Base-by-base conservation (phyloP, 805 yeast species). In the Wickerhamiella kurtzmanii region DNA sequence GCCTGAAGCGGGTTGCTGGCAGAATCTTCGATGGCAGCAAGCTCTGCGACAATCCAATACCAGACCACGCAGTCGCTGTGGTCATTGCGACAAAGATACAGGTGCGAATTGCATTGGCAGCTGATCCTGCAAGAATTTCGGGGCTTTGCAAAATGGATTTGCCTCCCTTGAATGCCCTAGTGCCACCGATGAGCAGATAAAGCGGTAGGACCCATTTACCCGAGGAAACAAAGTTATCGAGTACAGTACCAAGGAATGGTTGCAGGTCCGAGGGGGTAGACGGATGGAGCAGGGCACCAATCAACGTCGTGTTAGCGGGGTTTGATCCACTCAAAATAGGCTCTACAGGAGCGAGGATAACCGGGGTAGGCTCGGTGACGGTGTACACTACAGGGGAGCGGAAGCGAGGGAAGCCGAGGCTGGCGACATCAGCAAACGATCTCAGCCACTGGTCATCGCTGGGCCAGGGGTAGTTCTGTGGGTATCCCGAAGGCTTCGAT, bases 11-110 rank as follows among this genome's bases (percentile, higher is more conserved):
- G 16, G 51, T 48, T 16, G 50, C 50, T 45, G 68, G 61, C 43
- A 56, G 43, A 35, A 62, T 46, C 28, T 49, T 53, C 47, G 56
- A 54, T 20, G 64, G 61, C 18, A 67, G 52, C 45, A 65, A 13
- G 45, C 49, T 46, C 48, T 66, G 68, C 22, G 60, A 51, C 18
- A 60, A 50, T 28, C 64, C 67, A 16, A 67, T 56, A 11, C 71
- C 71, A 8, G 63, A 59, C 67, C 70, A 63, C 2, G 66, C 61
- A 4, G 67, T 56, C 11, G 70, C 59, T 2, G 62, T 53, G 3
- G 61, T 50, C 60, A 67, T 50, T 21, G 67, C 57, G 38, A 64
- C 51, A 42, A 64, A 61, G 13, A 57, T 47, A 22, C 63, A 55
- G 4, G 66, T 58, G 38, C 69, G 60, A 8, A 55, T 35, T 1